Conservation (phyloP, 2,329 filamentous ascomycete species). For the Ophiostoma perfectum region DNA sequence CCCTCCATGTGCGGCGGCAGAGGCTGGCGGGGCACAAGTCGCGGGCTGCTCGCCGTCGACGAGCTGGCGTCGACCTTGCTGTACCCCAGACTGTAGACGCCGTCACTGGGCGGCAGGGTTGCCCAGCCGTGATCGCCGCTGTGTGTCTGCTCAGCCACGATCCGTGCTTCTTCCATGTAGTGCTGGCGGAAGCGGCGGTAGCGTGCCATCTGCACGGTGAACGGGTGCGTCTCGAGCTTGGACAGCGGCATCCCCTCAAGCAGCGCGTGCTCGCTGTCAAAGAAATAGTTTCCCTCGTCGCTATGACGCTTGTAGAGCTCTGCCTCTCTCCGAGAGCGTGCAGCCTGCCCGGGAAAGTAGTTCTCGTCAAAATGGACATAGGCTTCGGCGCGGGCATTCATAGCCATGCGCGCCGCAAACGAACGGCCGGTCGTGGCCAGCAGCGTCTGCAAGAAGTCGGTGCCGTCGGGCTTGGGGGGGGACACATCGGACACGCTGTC, state of each 20-base stretch:
- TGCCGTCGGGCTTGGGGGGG: neutral
- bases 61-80: constrained; percentile 22
- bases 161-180: constrained; percentile 26
- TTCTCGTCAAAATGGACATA: neutral
- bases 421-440: constrained; percentile 14
- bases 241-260: neutral
- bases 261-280: neutral
- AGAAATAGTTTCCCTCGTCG: neutral
- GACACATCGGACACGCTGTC: neutral
- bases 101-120: constrained; percentile 27
- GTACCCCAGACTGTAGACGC: constrained; percentile 17
- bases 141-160: constrained; percentile 11
- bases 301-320: neutral
- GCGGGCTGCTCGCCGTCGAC: too few species aligned
- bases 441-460: constrained; percentile 1
- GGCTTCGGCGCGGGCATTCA: neutral
- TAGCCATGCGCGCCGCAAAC: constrained; percentile 9
- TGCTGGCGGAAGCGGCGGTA: constrained; percentile 22
- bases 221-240: constrained; percentile 23
- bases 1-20: constrained; percentile 29
- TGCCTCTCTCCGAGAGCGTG: too few species aligned
- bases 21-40: constrained; percentile 19
- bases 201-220: constrained; percentile 22
- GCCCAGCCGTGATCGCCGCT: constrained; percentile 19
- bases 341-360: neutral